Base-by-base conservation (phyloP, 495 filamentous ascomycete genomes). In the Tuber umbilicatum region DNA sequence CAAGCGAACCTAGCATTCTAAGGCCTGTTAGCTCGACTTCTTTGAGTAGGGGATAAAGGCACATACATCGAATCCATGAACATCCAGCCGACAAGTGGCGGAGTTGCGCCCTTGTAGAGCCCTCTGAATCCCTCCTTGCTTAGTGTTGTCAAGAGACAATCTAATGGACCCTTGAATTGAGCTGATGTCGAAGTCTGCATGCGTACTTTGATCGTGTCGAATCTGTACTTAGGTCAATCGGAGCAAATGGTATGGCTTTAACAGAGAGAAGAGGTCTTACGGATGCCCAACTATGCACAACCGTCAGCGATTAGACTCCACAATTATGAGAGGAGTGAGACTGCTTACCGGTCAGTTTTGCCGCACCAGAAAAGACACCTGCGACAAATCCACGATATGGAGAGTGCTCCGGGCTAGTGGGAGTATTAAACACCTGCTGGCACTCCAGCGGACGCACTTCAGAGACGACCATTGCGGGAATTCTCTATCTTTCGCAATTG, bases 191-290 rank as follows among this genome's bases (percentile, higher is more conserved):
- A 91, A n/a, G 95, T 97, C 83, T 99, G 95, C 35, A 99, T 86
- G 37, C 95, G 92, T 76, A 97, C 94, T 84, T 98, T 97, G 83
- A 98, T 90, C 0, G 94, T 98, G 83, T 98, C 94, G 86, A 98
- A 98, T 77, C 89, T 86, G 82, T 86, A 85, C 77, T 85, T 85
- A 78, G 86, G 86, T 88, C 67, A 73, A 60, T 43, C 12, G 39
- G 68, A 17, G 5, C 2, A 45, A 39, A 64, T 23, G 0, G 14
- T 12, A 70, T 21, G 31, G 14, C 5, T 39, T n/a, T 70, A 9
- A 16, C 37, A 23, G 19, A 14, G 9, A 35, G 68, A 70, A 14
- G 23, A 37, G 21, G 37, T 85, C 87, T 70, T 85, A 90, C 87
- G 90, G 90, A 85, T 92, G 90, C 12, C 90, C 90, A 78, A 91